Evolutionary conservation across 2,329 filamentous ascomycete genomes (phyloP), one percentile per base, ranked within the genome.

Genomic region (Rhytidhysteron rufulum): DNA sequence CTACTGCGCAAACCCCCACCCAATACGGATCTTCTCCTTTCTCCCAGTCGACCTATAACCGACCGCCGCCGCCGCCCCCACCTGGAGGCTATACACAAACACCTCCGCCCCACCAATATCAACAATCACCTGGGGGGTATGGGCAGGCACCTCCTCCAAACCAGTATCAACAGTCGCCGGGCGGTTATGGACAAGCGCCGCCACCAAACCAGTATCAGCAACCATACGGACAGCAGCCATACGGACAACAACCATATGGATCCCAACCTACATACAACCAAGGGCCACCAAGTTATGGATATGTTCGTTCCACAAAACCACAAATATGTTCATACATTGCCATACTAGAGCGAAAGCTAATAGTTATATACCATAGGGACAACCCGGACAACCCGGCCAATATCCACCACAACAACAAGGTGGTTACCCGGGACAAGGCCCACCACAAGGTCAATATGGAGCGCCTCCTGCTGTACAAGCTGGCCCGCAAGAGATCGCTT

Each of bases 401-500:
- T 66, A 66, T 45, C 58, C 58, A 40, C 60, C 49, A 37, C 59
- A 68, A 57, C 59, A 68, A 57, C 59, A 63, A 37, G 53, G 50
- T 20, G 53, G 45, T 13, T 35, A 35, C 16, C 24, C 35, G 5
- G 51, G 55, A 34, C 63, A 61, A 40, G 62, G 60, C 13, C 64
- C 67, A 43, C 51, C 56, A 34, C 63, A 61, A 40, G 62, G 60
- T 13, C 64, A 67, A 44, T 57, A 60, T 44, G 54, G 55, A 24
- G 57, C 49, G 31, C 37, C 36, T 37, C 37, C 42, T 13, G 55
- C 59, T 37, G 62, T 59, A 19, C 71, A 66, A 42, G 67, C 65
- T 9, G 69, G 66, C 13, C 70, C 72, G n/a, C 70, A 72, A 37
- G 72, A 80, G 41, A 58, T 77, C 21, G 67, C 63, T 22, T 73